Base-by-base conservation (phyloP, 2,329 filamentous ascomycete genomes). In the Exophiala aquamarina region DNA sequence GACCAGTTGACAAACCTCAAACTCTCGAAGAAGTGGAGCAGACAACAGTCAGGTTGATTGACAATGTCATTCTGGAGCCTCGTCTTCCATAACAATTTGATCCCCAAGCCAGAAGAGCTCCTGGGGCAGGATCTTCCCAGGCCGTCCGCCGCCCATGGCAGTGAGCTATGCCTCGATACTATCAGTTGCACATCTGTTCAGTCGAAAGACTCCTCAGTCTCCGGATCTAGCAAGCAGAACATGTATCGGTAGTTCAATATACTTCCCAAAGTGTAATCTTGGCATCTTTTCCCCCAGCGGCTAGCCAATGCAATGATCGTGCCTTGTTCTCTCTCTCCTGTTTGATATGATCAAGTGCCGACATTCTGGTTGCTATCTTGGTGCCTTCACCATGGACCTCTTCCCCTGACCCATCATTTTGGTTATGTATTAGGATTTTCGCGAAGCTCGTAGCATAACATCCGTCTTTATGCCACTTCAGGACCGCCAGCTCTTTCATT, bases 181-280 rank as follows among this genome's bases (percentile, higher is more conserved):
- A n/a, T n/a, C n/a, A n/a, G n/a, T n/a, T n/a, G n/a, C n/a, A n/a
- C n/a, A n/a, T n/a, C n/a, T n/a, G n/a, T n/a, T n/a, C n/a, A n/a
- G n/a, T n/a, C n/a, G n/a, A n/a, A n/a, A n/a, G n/a, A n/a, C n/a
- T n/a, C n/a, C n/a, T n/a, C n/a, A n/a, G n/a, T n/a, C n/a, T n/a
- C n/a, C n/a, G n/a, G n/a, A n/a, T n/a, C n/a, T n/a, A n/a, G n/a
- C n/a, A n/a, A n/a, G n/a, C n/a, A n/a, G n/a, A n/a, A n/a, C n/a
- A n/a, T n/a, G n/a, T n/a, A n/a, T n/a, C n/a, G n/a, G n/a, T n/a
- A n/a, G n/a, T n/a, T 72, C 60, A 91, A 66, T 93, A 98, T 49
- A 97, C 83, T 70, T 96, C 89, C 93, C 93, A 98, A 58, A 98
- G 71, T 63, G 89, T 95, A 54, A 97, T 82, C 66, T 94, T 95